These are phyloP conservation scores for Epichloe hybrida DNA, from an alignment of 2,329 filamentous ascomycete genomes.

Conservation along the genomic window DNA sequence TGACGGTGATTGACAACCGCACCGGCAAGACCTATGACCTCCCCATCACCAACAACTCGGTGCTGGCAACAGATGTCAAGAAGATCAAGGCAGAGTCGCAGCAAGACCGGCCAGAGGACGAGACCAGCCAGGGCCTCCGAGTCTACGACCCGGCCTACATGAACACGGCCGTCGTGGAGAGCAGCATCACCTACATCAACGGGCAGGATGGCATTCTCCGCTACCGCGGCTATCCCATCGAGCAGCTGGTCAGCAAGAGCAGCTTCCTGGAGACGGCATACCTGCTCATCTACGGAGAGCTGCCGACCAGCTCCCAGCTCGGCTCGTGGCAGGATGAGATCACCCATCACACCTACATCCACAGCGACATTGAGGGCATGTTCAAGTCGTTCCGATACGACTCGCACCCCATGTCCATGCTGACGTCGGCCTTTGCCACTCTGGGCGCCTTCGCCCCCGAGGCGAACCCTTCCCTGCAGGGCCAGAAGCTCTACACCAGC, in stretches of 20 bases:
- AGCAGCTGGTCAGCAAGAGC: slow-evolving; percentile 35
- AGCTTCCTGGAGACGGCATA: slow-evolving; percentile 36
- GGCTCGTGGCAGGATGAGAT: slow-evolving; percentile 31
- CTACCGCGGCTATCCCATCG: slow-evolving; percentile 38
- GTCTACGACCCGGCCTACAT: slow-evolving; percentile 39
- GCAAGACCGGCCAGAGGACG: slow-evolving; percentile 28
- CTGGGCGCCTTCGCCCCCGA: slow-evolving; percentile 36
- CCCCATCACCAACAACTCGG: slow-evolving; percentile 34
- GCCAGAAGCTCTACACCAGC: slow-evolving; percentile 35
- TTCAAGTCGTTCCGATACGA: slow-evolving; percentile 38
- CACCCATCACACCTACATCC: slow-evolving; percentile 37
- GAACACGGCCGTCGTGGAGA: slow-evolving; percentile 37
- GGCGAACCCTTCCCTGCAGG: slow-evolving; percentile 34
- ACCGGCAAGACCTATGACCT: slow-evolving; percentile 34
- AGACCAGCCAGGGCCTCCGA: slow-evolving; percentile 34
- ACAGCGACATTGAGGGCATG: slow-evolving; percentile 35
- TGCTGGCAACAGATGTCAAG: slow-evolving; percentile 38
- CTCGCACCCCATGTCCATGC: slow-evolving; percentile 38
- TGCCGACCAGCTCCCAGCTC: slow-evolving; percentile 29
- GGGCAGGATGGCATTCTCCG: slow-evolving; percentile 36
- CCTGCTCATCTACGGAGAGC: slow-evolving; percentile 37
- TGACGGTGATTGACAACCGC: slow-evolving; percentile 35
- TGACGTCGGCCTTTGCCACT: slow-evolving; percentile 35
- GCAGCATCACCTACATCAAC: slow-evolving; percentile 39
- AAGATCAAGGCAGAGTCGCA: slow-evolving; percentile 28